Evolutionary conservation across 202 grass and related monocot genomes (phyloP), one percentile per base, ranked within the genome.

Genomic region (Bolboschoenoplectus hybrid): DNA sequence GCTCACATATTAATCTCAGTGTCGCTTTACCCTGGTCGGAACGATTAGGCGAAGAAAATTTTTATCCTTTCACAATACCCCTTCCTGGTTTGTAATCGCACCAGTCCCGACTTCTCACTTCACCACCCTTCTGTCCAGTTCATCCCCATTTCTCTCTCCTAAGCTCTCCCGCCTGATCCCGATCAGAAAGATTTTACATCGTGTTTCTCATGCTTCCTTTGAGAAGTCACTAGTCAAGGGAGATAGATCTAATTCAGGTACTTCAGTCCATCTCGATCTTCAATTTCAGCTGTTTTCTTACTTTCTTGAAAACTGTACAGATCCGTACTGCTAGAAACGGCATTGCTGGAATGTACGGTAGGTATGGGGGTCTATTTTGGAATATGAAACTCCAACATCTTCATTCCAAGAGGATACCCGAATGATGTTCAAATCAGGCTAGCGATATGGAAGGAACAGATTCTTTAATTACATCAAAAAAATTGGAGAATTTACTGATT

Each of bases 221-320:
- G 32, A 17, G 51, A 57, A 17, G 74, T 55, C 34, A 20, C 6
- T 78, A 57, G 34, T 57, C 44, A 17, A 78, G 73, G 34, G 74
- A 77, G 5, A 39, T 78, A 57, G 53, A 80, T 60, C 75, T 61
- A 61, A 43, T 61, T 60, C 36, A 79, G 75, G 75, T 80, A 80
- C 53, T 80, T 43, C 19, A 14, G 41, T 20, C 35, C 53, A 61
- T 60, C 55, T 36, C 16, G 38, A 19, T 60, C 38, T 80, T 36
- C 36, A 5, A 80, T 80, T 41, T 61, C 36, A 43, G 34, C 34
- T 78, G 46, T 16, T 36, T 20, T 47, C 69, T 7, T 14, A 55
- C 32, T 55, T 56, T 17, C 51, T 57, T 78, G 32, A 39, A 60
- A 58, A 60, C 11, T 76, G 72, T 53, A 53, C 75, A 60, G 75